Evolutionary conservation across 352 stramenopile genomes (phyloP), one percentile per base, ranked within the genome.

Genomic region (Phytopythium delawarense): DNA sequence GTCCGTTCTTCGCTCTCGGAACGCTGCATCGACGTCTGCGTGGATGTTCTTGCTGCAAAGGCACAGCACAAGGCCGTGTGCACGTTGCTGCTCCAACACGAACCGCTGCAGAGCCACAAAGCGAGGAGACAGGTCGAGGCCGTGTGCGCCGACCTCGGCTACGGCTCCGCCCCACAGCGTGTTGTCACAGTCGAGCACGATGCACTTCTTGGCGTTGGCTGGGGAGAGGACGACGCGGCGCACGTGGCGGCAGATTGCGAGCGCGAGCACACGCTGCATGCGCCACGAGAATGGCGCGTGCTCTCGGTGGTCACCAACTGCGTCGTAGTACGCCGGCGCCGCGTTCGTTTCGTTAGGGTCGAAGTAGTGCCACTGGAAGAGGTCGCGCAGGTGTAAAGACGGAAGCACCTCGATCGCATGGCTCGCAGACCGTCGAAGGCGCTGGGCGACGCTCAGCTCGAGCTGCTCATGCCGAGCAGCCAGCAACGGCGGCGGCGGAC

Each of bases 131-230:
- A 92, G 66, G 11, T 72, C 58, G 20, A 92, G 70, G 0, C 61
- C 67, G 0, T 60, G 48, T 0, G 68, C 46, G 3, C 81, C 83
- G 16, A 89, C 54, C 62, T 92, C 83, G 0, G 83, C 81, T 20
- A 89, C 74, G 0, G 81, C 77, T 2, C 83, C 81, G 25, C 78
- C 71, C 83, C 83, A 92, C 3, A 92, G 52, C 4, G 83, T 92
- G 52, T 92, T 88, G 60, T 92, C 83, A 57, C 83, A 92, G 61
- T 92, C 83, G 2, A 92, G 72, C 25, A 89, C 81, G 42, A 92
- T 69, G n/a, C 88, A 79, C 72, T 92, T 89, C 44, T 88, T 86
- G 16, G 32, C 57, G 42, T 64, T 67, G 25, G 61, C 74, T 20
- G 62, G 23, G 3, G 32, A 50, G 37, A 69, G 72, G 46, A 73